phyloP scores from a whole-genome alignment of 331 rosid genomes.

The Spiraea crenata region DNA sequence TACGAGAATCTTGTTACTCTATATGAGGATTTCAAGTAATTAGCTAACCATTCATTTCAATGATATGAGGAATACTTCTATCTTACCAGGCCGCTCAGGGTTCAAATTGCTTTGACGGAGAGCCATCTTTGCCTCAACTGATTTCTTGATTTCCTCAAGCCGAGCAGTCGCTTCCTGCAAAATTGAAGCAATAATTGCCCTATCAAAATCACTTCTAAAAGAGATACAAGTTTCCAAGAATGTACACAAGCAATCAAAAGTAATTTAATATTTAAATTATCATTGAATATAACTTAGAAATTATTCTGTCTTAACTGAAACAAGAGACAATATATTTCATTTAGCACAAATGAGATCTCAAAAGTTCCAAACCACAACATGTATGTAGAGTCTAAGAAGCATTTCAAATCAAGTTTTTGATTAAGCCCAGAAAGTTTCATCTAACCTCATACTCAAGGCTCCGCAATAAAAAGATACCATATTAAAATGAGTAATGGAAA shows the following conservation, averaged over 20 bases:
- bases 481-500: not conserved
- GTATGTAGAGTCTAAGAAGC: not conserved
- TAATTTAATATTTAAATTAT: not conserved
- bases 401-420: not conserved
- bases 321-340: conserved; percentile 1
- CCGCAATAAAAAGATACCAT: not conserved
- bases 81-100: conserved; percentile 96
- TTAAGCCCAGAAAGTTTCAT: not conserved
- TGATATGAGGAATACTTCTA: not conserved
- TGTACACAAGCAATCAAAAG: not conserved
- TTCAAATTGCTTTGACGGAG: conserved; percentile 90
- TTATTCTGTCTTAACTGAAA: not conserved
- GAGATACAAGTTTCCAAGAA: conserved; percentile 16
- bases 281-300: not conserved
- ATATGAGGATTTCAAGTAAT: not conserved
- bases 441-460: not conserved
- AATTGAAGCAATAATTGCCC: conserved; percentile 5
- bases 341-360: not conserved
- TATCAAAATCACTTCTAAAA: conserved; percentile 16
- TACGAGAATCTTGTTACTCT: not conserved
- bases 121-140: conserved; percentile 80
- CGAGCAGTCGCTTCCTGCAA: conserved; percentile 84
- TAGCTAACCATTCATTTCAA: conserved; percentile 8
- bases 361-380: not conserved
- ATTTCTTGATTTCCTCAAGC: conserved; percentile 82